Evolutionary conservation across 208 protist species (phyloP).

Genomic region (Strigomonas culicis): DNA sequence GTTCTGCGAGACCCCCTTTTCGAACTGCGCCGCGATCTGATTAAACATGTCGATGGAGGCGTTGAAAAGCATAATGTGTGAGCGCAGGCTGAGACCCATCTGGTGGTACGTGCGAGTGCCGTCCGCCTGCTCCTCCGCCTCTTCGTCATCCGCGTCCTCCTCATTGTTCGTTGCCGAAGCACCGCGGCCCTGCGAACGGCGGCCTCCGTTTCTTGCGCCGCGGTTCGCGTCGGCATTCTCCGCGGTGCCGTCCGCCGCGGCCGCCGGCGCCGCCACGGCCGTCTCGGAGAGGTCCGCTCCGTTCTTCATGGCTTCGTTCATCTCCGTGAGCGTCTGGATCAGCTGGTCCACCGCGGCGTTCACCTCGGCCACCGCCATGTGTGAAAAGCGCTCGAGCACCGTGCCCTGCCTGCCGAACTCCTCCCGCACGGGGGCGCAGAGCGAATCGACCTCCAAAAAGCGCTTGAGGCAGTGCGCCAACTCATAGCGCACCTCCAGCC

Average conservation of each 20-base stretch:
- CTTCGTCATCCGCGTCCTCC: constrained; percentile 25
- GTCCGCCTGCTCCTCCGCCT: constrained; percentile 39
- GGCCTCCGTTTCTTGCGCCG: neutral
- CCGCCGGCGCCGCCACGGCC: constrained; percentile 19
- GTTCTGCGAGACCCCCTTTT: constrained; percentile 81
- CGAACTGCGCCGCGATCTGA: constrained; percentile 70
- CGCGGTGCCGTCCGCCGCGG: neutral
- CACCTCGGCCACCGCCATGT: constrained; percentile 87
- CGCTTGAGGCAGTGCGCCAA: constrained; percentile 73
- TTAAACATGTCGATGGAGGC: constrained; percentile 85
- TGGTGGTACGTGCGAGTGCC: constrained; percentile 68
- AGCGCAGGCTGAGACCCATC: constrained; percentile 59
- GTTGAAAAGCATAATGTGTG: constrained; percentile 73
- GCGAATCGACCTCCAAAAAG: constrained; percentile 58
- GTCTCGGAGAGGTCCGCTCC: constrained; percentile 67
- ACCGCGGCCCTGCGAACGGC: neutral
- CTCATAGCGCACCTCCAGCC: constrained; percentile 79
- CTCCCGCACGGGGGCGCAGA: constrained; percentile 69
- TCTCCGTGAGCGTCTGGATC: constrained; percentile 74
- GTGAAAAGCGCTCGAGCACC: constrained; percentile 84
- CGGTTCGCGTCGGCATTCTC: neutral
- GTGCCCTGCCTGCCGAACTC: constrained; percentile 68
- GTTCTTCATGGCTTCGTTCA: constrained; percentile 68
- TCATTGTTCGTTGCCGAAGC: constrained; percentile 11
- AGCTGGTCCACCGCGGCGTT: constrained; percentile 84